These are phyloP conservation scores for Blepharisma stoltei DNA, from an alignment of 73 alveolate genomes.

Conservation along the genomic window DNA sequence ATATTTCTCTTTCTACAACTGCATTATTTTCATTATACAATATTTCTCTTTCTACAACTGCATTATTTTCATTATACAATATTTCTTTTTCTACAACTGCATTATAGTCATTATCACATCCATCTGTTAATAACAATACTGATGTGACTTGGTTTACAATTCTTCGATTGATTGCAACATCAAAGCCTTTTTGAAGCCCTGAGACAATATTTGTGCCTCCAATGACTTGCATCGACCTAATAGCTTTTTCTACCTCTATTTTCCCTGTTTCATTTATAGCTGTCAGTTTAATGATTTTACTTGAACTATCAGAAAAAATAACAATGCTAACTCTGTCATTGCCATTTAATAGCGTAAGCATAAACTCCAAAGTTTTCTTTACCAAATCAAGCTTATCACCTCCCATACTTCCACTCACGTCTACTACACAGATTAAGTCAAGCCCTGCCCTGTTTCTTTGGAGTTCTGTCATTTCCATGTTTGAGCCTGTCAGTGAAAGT, in stretches of 20 bases:
- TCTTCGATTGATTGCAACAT: slow-evolving; percentile 51
- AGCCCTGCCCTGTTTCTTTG: slow-evolving; percentile 19
- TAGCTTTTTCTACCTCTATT: slow-evolving; percentile 32
- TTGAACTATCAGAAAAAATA: slow-evolving; percentile 43
- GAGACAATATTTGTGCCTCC: slow-evolving; percentile 69
- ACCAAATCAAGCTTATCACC: slow-evolving; percentile 53
- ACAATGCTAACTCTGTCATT: slow-evolving; percentile 61
- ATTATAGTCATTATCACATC: slow-evolving; percentile 48
- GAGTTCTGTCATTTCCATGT: too few species aligned
- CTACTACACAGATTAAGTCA: slow-evolving; percentile 70
- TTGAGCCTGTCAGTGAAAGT: background rate
- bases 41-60: too few species aligned
- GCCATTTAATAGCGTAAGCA: slow-evolving; percentile 46
- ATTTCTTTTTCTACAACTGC: too few species aligned
- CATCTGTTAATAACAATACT: slow-evolving; percentile 70
- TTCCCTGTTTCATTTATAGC: slow-evolving; percentile 39
- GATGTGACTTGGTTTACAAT: slow-evolving; percentile 47
- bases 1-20: too few species aligned
- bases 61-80: slow-evolving; percentile 29
- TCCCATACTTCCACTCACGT: slow-evolving; percentile 63
- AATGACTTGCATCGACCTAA: slow-evolving; percentile 39
- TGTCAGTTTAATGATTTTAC: slow-evolving; percentile 43
- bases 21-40: too few species aligned
- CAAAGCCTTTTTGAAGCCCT: slow-evolving; percentile 62
- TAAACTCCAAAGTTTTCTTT: slow-evolving; percentile 45